These are phyloP conservation scores for Strigomonas culicis DNA, from an alignment of 208 protist genomes.

Conservation along the genomic window DNA sequence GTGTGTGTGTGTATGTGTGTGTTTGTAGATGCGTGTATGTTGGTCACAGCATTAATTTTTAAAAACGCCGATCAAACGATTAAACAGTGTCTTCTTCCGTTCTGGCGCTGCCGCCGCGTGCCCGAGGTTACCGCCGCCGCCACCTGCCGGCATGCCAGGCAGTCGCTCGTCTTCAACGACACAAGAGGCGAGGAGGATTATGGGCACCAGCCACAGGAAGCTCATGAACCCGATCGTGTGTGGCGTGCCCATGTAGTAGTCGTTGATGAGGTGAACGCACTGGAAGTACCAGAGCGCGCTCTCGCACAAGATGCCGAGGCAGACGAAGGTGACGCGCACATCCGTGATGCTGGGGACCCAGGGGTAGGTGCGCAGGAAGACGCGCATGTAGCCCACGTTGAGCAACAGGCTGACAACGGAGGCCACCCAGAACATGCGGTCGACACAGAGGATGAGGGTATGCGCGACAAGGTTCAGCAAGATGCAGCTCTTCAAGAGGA, in stretches of 20 bases:
- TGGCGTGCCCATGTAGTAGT: not conserved
- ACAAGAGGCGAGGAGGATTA: not conserved
- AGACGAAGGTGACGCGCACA: not conserved
- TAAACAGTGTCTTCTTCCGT: no score
- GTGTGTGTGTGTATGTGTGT: slow-evolving; percentile 1
- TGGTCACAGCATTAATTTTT: not conserved
- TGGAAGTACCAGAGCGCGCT: not conserved
- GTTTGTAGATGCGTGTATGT: no score
- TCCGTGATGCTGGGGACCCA: not conserved
- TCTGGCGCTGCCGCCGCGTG: no score
- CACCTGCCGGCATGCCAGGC: not conserved
- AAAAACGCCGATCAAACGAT: no score
- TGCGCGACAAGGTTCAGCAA: not conserved
- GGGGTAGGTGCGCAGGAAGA: not conserved
- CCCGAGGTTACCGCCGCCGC: no score
- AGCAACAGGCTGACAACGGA: not conserved
- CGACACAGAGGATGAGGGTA: not conserved
- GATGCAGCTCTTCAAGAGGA: not conserved
- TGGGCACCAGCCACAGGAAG: slow-evolving; percentile 1
- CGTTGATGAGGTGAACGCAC: not conserved
- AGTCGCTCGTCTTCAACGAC: not conserved
- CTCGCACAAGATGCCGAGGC: not conserved
- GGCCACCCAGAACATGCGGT: not conserved
- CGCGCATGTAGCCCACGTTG: not conserved
- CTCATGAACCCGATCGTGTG: not conserved